Base-by-base conservation (phyloP, 2,329 filamentous ascomycete genomes). In the Trichophyton equinum region DNA sequence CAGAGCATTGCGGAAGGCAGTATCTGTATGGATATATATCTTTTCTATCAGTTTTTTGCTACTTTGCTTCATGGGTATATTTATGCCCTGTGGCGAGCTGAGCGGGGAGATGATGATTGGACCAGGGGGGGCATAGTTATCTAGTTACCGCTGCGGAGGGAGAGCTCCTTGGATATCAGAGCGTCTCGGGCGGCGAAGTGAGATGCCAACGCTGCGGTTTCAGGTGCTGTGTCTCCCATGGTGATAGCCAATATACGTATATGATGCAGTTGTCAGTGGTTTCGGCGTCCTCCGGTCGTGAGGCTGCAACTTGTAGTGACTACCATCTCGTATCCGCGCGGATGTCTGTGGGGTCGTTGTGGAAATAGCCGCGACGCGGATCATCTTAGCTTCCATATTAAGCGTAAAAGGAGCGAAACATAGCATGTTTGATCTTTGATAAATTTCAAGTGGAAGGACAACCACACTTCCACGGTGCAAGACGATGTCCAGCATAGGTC, bases 1-100 rank as follows among this genome's bases (percentile, higher is more conserved):
- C 57, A 96, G 82, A 25, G 83, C 68, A 60, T 70, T 71, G 46
- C 71, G 70, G 55, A 73, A 72, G 44, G 66, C 66, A 58, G 63
- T 67, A 66, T 71, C 69, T 71, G 59, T 58, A 60, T 33, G 11
- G 33, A 44, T n/a, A n/a, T 44, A 44, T 44, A 44, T 44, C 4
- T 7, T 18, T 15, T 44, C 2, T 18, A 44, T 44, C 40, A 44
- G 40, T 18, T 15, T 15, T 4, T 4, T 4, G 30, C 57, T 60
- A 56, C 15, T 27, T 62, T 15, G 51, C 15, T 38, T 30, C 27
- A 33, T 47, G 40, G 8, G 15, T 18, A 44, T n/a, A 44, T 18
- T n/a, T 20, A 6, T 44, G n/a, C n/a, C n/a, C 15, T 8, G 22
- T 4, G 3, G 46, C 5, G 18, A 27, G 46, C 22, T 27, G 22